Evolutionary conservation across 176 grass and related monocot species (phyloP).

Genomic region (Zea luxurians): DNA sequence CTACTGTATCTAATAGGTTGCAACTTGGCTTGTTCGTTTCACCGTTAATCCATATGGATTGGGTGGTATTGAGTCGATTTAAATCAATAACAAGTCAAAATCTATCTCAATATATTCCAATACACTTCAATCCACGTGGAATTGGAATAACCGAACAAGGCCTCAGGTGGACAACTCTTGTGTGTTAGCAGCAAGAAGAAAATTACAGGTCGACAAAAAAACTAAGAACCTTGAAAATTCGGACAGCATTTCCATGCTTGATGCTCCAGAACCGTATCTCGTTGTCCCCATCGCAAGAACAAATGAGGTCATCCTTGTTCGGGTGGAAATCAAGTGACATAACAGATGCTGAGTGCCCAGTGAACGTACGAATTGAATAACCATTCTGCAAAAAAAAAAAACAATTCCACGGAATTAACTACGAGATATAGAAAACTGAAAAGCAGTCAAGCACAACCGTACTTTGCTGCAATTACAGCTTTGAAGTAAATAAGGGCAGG

Average conservation of each 20-base stretch:
- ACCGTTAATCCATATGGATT: no score
- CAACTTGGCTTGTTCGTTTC: no score
- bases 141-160: no score
- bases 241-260: slow-evolving; percentile 54
- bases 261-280: slow-evolving; percentile 93
- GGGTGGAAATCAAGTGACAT: slow-evolving; percentile 96
- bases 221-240: slow-evolving; percentile 67
- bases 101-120: no score
- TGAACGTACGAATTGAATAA: slow-evolving; percentile 73
- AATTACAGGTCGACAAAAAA: slow-evolving; percentile 6
- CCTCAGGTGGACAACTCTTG: background rate
- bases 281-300: slow-evolving; percentile 77
- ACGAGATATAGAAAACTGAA: background rate
- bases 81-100: no score
- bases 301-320: slow-evolving; percentile 91
- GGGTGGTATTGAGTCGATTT: no score
- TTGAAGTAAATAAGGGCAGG: background rate
- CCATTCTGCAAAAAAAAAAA: slow-evolving; percentile 50
- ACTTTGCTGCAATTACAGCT: background rate
- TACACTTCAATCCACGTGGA: no score
- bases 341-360: slow-evolving; percentile 79
- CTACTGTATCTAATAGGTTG: slow-evolving; percentile 4
- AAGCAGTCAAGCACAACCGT: background rate
- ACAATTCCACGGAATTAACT: background rate
- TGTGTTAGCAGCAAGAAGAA: background rate